Conservation (phyloP, 2,329 filamentous ascomycete species). For the Cyphellophora europaea region DNA sequence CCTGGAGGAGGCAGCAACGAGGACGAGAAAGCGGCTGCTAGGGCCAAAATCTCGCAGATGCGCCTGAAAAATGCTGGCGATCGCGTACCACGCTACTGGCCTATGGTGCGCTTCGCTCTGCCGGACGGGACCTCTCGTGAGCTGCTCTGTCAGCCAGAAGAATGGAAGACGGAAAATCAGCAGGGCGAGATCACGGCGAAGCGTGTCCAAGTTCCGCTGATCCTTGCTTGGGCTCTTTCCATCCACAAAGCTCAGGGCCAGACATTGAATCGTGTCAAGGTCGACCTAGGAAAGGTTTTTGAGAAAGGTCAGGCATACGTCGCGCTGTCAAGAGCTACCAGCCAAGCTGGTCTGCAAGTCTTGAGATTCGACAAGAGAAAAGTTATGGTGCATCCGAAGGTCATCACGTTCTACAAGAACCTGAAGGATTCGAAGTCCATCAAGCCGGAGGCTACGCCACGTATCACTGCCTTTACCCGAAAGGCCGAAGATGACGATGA, state of each 20-base stretch:
- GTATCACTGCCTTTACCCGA: neutral
- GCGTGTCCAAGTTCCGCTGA: slow-evolving; percentile 72
- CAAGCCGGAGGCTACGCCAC: neutral
- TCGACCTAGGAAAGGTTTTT: slow-evolving; percentile 84
- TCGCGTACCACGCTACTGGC: slow-evolving; percentile 53
- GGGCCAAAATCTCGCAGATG: slow-evolving; percentile 47
- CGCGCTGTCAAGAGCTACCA: slow-evolving; percentile 84
- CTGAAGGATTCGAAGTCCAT: slow-evolving; percentile 32
- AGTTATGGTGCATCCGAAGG: slow-evolving; percentile 87
- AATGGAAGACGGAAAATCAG: slow-evolving; percentile 96
- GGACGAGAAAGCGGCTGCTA: slow-evolving; percentile 30
- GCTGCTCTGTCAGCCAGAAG: slow-evolving; percentile 74
- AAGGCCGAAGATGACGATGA: neutral
- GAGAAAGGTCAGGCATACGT: slow-evolving; percentile 98
- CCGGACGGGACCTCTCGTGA: slow-evolving; percentile 67
- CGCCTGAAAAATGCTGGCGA: slow-evolving; percentile 36
- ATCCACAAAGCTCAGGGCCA: slow-evolving; percentile 98
- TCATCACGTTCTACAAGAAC: slow-evolving; percentile 75
- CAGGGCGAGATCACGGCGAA: slow-evolving; percentile 89
- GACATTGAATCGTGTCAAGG: slow-evolving; percentile 86
- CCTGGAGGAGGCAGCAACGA: slow-evolving; percentile 37
- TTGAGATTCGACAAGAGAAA: slow-evolving; percentile 79
- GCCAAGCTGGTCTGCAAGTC: slow-evolving; percentile 78
- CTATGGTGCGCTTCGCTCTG: slow-evolving; percentile 74
- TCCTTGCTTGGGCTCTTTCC: slow-evolving; percentile 90